These are phyloP conservation scores for Brassica balearica DNA, from an alignment of 441 rosid species.

Conservation along the genomic window DNA sequence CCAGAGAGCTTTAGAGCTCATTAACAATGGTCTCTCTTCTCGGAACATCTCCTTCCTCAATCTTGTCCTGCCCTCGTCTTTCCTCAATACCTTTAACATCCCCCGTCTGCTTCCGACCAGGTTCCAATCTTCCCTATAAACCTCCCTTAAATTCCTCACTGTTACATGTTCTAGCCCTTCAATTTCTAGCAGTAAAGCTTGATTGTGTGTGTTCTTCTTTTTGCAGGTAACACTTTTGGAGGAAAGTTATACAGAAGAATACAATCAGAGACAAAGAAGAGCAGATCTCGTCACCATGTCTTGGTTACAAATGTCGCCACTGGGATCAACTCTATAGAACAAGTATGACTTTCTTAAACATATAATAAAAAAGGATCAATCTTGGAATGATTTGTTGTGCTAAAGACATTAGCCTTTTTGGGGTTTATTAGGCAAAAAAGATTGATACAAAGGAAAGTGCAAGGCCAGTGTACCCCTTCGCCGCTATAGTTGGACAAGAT, in stretches of 20 bases:
- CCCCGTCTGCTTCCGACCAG: conserved; percentile 49
- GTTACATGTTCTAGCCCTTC: no score
- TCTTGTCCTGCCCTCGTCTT: conserved; percentile 51
- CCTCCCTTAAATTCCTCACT: no score
- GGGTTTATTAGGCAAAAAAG: conserved; percentile 52
- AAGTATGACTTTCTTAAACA: conserved; percentile 50
- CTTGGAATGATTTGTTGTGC: conserved; percentile 22
- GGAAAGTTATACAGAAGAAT: conserved; percentile 37
- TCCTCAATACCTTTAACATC: conserved; percentile 47
- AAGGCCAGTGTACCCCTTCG: conserved; percentile 90
- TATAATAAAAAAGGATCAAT: background rate
- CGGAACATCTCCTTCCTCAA: conserved; percentile 54
- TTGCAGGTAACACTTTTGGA: conserved; percentile 60
- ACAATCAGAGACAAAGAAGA: conserved; percentile 55
- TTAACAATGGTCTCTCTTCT: conserved; percentile 62
- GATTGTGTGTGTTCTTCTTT: background rate
- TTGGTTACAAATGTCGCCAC: conserved; percentile 76
- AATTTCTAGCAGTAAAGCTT: no score
- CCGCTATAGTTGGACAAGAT: conserved; percentile 97
- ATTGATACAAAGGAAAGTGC: conserved; percentile 67
- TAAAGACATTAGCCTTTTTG: background rate
- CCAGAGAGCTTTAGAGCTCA: conserved; percentile 26
- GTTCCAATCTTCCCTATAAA: conserved; percentile 24
- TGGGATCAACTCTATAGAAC: conserved; percentile 64
- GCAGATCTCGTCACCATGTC: conserved; percentile 53